Percentiles rank a stretch among this genome's conserved stretches.
phyloP scores from a whole-genome alignment of 164 flowering plant species.

The Cinnamomum micranthum region DNA sequence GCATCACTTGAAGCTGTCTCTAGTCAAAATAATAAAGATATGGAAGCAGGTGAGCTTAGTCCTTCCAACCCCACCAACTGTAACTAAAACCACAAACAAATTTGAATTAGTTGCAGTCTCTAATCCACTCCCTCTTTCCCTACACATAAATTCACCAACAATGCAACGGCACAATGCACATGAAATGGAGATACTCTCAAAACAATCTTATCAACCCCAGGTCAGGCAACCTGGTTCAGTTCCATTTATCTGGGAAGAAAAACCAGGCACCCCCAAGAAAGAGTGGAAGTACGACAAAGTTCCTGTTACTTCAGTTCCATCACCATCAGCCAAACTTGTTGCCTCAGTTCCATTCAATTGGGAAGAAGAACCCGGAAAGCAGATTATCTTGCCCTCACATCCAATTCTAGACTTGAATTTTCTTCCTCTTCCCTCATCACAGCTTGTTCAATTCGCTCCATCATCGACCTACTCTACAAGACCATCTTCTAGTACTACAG shows the following conservation, averaged over 20 bases:
- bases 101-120: background rate
- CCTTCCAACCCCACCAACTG: constrained; percentile 17
- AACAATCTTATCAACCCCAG: constrained; percentile 1
- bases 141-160: background rate
- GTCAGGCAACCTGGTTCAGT: constrained; percentile 23
- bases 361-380: constrained; percentile 82
- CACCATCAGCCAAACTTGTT: constrained; percentile 38
- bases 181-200: constrained; percentile 5
- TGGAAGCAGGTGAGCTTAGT: constrained; percentile 31
- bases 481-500: constrained; percentile 5
- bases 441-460: background rate
- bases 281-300: constrained; percentile 48
- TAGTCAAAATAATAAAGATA: no score
- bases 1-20: no score
- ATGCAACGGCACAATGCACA: background rate
- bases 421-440: background rate
- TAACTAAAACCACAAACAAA: constrained; percentile 9
- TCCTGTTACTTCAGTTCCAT: background rate
- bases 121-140: background rate
- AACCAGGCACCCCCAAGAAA: constrained; percentile 72
- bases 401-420: constrained; percentile 1
- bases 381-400: constrained; percentile 28
- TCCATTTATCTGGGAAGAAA: constrained; percentile 84
- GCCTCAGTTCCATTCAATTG: constrained; percentile 70
- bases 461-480: background rate